Evolutionary conservation across 108 stramenopile genomes (phyloP), one percentile per base, ranked within the genome.

Genomic region (Cyclotella choctawhatcheeana): DNA sequence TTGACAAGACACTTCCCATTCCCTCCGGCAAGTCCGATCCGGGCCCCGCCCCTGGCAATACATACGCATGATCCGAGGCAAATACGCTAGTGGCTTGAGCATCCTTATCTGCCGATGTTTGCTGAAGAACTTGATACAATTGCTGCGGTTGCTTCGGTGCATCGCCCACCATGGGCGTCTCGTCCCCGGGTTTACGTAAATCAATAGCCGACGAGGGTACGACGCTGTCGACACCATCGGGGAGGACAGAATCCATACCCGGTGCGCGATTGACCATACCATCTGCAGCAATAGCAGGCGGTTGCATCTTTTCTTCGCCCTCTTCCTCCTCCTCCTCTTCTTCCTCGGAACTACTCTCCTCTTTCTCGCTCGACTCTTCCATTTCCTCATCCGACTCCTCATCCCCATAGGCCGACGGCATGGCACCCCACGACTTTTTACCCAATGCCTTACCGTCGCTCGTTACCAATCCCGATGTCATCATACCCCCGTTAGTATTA

Each of bases 161-260:
- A 58, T 55, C 71, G 31, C 75, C 70, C 3, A 64, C 52, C 74
- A 85, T 79, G 27, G 92, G 92, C 5, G 92, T 93, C 69, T 93
- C 92, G 32, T 90, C 90, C 0, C 91, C 92, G 30, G 79, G 69
- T 66, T 96, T 96, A 29, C 95, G 89, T 16, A 96, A 73, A 69
- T 93, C 88, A 22, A 85, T 66, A 2, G 82, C 84, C 21, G 85
- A 86, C 7, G 84, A 76, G 45, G 93, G 88, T 45, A 89, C 69
- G 16, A 89, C 85, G 25, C 87, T 86, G 64, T 86, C 85, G 6
- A 76, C 76, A 30, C 85, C 86, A 55, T 86, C 86, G 18, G 81
- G 81, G 20, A 82, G 62, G n/a, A 82, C 81, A 21, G 76, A 82
- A 21, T 79, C 69, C 69, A 65, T 60, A 7, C 82, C 85, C 1